phyloP scores from a whole-genome alignment of 2,329 filamentous ascomycete genomes.

The Penicillium olsonii region DNA sequence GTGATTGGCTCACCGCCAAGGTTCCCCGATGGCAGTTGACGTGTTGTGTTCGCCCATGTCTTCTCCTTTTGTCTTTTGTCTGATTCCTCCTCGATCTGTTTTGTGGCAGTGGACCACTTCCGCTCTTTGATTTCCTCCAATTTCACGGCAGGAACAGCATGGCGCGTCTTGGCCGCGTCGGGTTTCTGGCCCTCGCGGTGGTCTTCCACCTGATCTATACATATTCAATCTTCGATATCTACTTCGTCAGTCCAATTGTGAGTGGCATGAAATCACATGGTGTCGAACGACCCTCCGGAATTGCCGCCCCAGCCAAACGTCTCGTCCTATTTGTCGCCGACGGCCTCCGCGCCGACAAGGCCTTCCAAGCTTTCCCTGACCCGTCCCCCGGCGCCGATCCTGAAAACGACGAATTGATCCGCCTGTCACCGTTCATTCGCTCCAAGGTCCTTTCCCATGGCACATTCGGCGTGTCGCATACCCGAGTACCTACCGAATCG shows the following conservation, averaged over 20 bases:
- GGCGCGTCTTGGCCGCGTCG: slow-evolving; percentile 66
- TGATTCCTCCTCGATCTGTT: slow-evolving; percentile 9
- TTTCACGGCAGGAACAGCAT: slow-evolving; percentile 30
- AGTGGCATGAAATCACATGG: slow-evolving; percentile 86
- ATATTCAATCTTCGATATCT: slow-evolving; percentile 96
- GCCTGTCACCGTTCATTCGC: slow-evolving; percentile 86
- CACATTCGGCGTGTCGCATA: slow-evolving; percentile 97
- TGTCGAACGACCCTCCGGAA: slow-evolving; percentile 61
- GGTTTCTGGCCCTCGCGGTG: slow-evolving; percentile 84
- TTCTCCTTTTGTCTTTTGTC: slow-evolving; percentile 16
- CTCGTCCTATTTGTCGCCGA: slow-evolving; percentile 97
- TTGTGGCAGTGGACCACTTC: slow-evolving; percentile 21
- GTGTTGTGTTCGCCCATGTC: slow-evolving; percentile 12
- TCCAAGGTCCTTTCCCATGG: slow-evolving; percentile 85
- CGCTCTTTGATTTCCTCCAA: slow-evolving; percentile 20
- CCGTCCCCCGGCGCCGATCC: slow-evolving; percentile 62
- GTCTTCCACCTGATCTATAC: slow-evolving; percentile 93
- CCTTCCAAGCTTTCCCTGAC: slow-evolving; percentile 89
- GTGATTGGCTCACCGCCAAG: slow-evolving; percentile 32
- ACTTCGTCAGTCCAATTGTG: slow-evolving; percentile 97
- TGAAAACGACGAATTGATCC: slow-evolving; percentile 58
- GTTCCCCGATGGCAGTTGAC: slow-evolving; percentile 19
- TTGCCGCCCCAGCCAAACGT: slow-evolving; percentile 79
- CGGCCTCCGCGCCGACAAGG: slow-evolving; percentile 94
- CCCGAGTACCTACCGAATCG: slow-evolving; percentile 93